Evolutionary conservation across 495 filamentous ascomycete genomes (phyloP).

Genomic region (Viridothelium virens): DNA sequence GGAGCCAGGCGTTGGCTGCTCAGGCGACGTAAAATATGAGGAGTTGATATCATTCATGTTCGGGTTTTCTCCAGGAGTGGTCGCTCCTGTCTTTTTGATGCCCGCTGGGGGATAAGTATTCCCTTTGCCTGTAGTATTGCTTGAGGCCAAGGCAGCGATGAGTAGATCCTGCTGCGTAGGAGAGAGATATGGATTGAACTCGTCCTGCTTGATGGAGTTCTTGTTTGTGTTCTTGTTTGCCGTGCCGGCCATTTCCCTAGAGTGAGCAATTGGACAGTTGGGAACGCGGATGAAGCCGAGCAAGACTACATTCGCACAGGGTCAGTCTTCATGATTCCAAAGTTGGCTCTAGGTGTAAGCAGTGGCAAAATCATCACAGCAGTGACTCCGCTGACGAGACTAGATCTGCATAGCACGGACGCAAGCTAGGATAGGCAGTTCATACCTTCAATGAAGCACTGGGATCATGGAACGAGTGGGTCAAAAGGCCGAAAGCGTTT

Average conservation of each 20-base stretch:
- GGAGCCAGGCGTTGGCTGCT: conserved; percentile 37
- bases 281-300: neutral
- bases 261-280: neutral
- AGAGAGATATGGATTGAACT: conserved; percentile 52
- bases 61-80: neutral
- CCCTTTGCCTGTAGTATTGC: neutral
- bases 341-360: neutral
- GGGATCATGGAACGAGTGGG: neutral
- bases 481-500: neutral
- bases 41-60: neutral
- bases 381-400: neutral
- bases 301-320: neutral
- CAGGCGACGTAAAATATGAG: conserved; percentile 39
- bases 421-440: neutral
- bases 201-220: conserved; percentile 25
- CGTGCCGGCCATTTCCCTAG: conserved; percentile 14
- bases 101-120: neutral
- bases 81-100: neutral
- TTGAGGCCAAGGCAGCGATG: conserved; percentile 74
- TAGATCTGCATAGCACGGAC: neutral
- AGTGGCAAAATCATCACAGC: neutral
- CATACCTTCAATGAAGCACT: neutral
- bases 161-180: conserved; percentile 82
- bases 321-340: neutral
- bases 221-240: conserved; percentile 25